Base-by-base conservation (phyloP, 2,329 filamentous ascomycete genomes). In the Aspergillus novoparasiticus region DNA sequence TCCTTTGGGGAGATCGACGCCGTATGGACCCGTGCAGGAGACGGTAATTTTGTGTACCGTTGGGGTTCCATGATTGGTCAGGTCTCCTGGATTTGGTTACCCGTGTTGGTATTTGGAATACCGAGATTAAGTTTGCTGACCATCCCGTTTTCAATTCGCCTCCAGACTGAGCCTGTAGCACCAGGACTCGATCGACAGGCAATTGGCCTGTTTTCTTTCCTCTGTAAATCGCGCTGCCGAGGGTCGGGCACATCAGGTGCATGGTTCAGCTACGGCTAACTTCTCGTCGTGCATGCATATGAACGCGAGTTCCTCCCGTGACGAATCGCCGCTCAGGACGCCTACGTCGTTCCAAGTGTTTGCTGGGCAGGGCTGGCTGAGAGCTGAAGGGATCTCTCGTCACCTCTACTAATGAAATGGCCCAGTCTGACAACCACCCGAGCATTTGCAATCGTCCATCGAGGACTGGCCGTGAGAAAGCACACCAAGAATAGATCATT, bases 1-100 rank as follows among this genome's bases (percentile, higher is more conserved):
- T 48, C 28, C 26, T 53, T 39, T 55, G 51, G 51, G 51, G 32
- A 55, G 51, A 55, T 55, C 51, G 30, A 55, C 51, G 28, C 10
- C 8, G 48, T 51, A 51, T n/a, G 48, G 48, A 51, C 6, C 16
- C 14, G 14, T 50, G 46, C 46, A 50, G 46, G 6, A 32, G 16
- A 39, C 5, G 11, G 51, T 26, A 36, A 55, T 55, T 28, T 36
- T 39, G 51, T 39, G 51, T 55, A 36, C 51, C 34, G 51, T 55
- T 55, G 51, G 51, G 51, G 51, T 19, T 16, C 12, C 16, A 23
- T 55, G 32, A 55, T 55, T 55, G 51, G 51, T 21, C 30, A 55
- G 32, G 51, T 28, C 51, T 55, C 32, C 51, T 55, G 51, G 32
- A 26, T 36, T 39, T 12, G 10, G 19, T 26, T 51, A 16, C 16